Evolutionary conservation across 768 basidiomycete species (phyloP).

Genomic region (Neoboletus subvelutipes): DNA sequence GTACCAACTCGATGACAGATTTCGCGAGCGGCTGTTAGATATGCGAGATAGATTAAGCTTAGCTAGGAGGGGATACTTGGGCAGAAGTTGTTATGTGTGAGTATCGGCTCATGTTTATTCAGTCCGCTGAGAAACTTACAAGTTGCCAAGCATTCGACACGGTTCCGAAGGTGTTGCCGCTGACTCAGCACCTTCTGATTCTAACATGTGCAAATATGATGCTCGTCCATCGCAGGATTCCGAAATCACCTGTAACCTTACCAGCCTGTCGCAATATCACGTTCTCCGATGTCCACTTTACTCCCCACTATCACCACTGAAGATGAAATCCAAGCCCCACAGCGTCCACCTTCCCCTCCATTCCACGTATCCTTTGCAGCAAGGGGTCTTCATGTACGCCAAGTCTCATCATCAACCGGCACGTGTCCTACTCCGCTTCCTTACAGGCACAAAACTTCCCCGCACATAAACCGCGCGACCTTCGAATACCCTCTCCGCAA

Average conservation of each 20-base stretch:
- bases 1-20: not conserved
- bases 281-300: conserved; percentile 25
- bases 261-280: not conserved
- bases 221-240: not conserved
- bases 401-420: conserved; percentile 8
- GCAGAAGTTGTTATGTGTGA: not conserved
- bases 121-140: not conserved
- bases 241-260: not conserved
- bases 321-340: conserved; percentile 55
- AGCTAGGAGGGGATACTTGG: not conserved
- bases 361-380: conserved; percentile 66
- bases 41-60: not conserved
- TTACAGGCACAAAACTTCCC: conserved; percentile 74
- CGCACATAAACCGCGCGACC: conserved; percentile 76
- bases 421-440: conserved; percentile 11
- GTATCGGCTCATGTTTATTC: not conserved
- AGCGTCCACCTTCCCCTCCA: conserved; percentile 72
- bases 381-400: conserved; percentile 68
- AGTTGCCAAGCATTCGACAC: too few species aligned
- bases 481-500: conserved; percentile 62
- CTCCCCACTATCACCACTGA: conserved; percentile 37
- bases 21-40: not conserved
- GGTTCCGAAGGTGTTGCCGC: not conserved
- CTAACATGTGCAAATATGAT: conserved; percentile 27
- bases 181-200: conserved; percentile 16